Evolutionary conservation across 1,139 yeast genomes (phyloP).

Genomic region (Diutina mesorugosa): DNA sequence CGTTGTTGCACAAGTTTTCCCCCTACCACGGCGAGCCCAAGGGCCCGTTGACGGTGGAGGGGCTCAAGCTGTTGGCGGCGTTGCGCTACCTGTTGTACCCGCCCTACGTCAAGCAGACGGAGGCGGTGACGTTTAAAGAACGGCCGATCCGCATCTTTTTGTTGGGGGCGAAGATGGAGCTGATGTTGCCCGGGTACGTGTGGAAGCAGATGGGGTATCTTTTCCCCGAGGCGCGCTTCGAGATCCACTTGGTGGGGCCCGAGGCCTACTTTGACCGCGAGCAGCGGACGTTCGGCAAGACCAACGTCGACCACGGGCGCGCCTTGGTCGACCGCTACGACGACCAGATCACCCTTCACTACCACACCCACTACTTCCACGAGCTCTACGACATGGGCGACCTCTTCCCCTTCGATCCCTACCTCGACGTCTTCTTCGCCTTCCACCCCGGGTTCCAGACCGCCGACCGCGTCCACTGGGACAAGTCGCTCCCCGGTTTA

Average conservation of each 20-base stretch:
- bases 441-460: constrained; percentile 95
- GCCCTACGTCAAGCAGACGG: constrained; percentile 32
- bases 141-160: constrained; percentile 84
- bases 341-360: constrained; percentile 59
- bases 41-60: constrained; percentile 86
- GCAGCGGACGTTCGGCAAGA: constrained; percentile 22
- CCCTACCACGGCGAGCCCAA: constrained; percentile 74
- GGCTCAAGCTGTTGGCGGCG: constrained; percentile 85
- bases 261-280: constrained; percentile 67
- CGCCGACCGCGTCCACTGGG: constrained; percentile 74
- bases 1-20: constrained; percentile 70
- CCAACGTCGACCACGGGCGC: constrained; percentile 31
- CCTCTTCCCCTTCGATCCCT: constrained; percentile 96
- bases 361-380: constrained; percentile 86
- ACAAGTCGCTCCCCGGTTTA: constrained; percentile 70
- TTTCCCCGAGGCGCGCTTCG: constrained; percentile 73
- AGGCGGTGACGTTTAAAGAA: constrained; percentile 45
- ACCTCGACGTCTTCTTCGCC: constrained; percentile 78
- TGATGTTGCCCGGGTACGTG: constrained; percentile 86
- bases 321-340: constrained; percentile 68
- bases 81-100: constrained; percentile 84
- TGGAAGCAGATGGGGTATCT: constrained; percentile 90
- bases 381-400: constrained; percentile 85
- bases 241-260: constrained; percentile 88
- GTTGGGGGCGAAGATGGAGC: constrained; percentile 86